A percentile compares a stretch with the other conserved stretches of the same genome.
These are phyloP conservation scores for Cytospora paraplurivora DNA, from an alignment of 2,329 filamentous ascomycete species.

Conservation along the genomic window DNA sequence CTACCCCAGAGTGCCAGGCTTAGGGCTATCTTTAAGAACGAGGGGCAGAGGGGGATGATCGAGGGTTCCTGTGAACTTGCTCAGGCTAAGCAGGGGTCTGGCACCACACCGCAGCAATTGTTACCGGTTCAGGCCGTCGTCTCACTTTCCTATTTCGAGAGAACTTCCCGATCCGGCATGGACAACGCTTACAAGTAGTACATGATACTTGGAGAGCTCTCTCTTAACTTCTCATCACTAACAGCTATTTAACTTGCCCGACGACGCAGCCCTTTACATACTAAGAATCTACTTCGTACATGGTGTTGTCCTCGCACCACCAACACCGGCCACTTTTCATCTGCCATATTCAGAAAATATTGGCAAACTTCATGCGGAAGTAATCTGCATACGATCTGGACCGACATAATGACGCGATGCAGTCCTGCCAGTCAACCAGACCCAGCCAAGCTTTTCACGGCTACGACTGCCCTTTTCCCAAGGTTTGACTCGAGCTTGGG, in stretches of 20 bases:
- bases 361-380: slow-evolving; percentile 11
- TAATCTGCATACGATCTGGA: slow-evolving; percentile 5
- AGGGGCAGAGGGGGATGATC: neutral
- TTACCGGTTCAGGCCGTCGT: neutral
- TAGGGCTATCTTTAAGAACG: neutral
- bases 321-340: slow-evolving; percentile 2
- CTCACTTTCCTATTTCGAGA: neutral
- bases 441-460: neutral
- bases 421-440: too few species aligned
- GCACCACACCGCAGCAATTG: neutral
- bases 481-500: neutral
- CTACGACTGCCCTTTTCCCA: neutral
- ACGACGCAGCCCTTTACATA: neutral
- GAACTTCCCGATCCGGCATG: neutral
- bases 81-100: slow-evolving; percentile 25
- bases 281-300: neutral
- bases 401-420: neutral
- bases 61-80: slow-evolving; percentile 19
- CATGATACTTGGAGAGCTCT: neutral
- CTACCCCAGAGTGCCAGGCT: neutral
- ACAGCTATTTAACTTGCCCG: neutral
- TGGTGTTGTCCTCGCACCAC: neutral
- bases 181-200: neutral
- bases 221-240: neutral
- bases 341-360: slow-evolving; percentile 3